Evolutionary conservation across 768 basidiomycete genomes (phyloP).

Genomic region (Clitopilus passeckerianus): DNA sequence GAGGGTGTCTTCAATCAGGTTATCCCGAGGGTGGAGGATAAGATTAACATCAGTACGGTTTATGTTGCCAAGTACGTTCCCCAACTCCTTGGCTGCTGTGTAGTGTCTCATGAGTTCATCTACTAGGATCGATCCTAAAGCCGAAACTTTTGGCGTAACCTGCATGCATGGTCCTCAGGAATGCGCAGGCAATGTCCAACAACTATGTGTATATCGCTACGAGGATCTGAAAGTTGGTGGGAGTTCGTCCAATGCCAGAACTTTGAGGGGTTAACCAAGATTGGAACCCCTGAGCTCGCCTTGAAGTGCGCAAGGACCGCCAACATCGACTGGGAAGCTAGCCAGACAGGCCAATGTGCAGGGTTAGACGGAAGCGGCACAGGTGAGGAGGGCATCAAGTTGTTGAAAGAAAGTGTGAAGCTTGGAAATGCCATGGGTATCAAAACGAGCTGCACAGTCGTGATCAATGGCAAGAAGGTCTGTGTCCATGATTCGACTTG

Average conservation of each 20-base stretch:
- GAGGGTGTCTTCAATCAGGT: slow-evolving; percentile 76
- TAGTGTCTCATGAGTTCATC: background rate
- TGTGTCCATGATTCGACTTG: slow-evolving; percentile 77
- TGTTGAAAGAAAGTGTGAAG: slow-evolving; percentile 58
- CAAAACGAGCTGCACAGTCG: slow-evolving; percentile 81
- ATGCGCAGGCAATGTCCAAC: slow-evolving; percentile 86
- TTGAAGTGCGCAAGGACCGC: slow-evolving; percentile 59
- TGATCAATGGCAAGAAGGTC: slow-evolving; percentile 63
- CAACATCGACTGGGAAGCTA: slow-evolving; percentile 64
- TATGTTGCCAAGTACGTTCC: slow-evolving; percentile 70
- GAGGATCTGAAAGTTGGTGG: slow-evolving; percentile 67
- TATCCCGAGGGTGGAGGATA: slow-evolving; percentile 51
- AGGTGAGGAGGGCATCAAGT: slow-evolving; percentile 54
- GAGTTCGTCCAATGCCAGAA: slow-evolving; percentile 80
- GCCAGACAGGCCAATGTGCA: slow-evolving; percentile 52
- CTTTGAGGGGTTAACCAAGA: slow-evolving; percentile 50
- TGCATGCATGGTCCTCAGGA: slow-evolving; percentile 81
- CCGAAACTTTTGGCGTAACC: slow-evolving; percentile 68
- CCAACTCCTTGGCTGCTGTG: background rate
- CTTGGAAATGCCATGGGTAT: slow-evolving; percentile 44
- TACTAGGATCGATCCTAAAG: slow-evolving; percentile 55
- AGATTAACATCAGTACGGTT: slow-evolving; percentile 63
- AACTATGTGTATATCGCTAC: slow-evolving; percentile 74
- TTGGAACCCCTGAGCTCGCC: slow-evolving; percentile 65
- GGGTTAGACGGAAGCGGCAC: slow-evolving; percentile 61